phyloP scores from a whole-genome alignment of 2,329 filamentous ascomycete species.

The Fusarium sp. region DNA sequence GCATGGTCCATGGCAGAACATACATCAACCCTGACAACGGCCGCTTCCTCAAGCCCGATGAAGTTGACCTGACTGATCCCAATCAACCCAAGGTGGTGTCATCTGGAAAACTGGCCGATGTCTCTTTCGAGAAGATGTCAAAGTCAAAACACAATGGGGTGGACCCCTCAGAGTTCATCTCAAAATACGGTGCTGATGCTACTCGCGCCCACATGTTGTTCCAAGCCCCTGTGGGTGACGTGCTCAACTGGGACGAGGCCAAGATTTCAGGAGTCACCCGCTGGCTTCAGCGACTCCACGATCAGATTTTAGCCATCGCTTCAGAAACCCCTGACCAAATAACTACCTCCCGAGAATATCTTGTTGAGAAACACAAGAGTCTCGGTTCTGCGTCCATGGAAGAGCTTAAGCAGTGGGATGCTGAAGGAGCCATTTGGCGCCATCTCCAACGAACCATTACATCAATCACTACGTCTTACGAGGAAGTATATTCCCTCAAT shows the following conservation, averaged over 20 bases:
- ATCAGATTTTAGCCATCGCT: constrained; percentile 55
- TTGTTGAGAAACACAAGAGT: constrained; percentile 46
- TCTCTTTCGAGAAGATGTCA: constrained; percentile 91
- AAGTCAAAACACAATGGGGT: constrained; percentile 95
- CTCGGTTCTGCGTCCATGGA: constrained; percentile 43
- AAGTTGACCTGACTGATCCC: constrained; percentile 70
- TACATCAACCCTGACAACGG: constrained; percentile 78
- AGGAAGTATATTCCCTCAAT: constrained; percentile 79
- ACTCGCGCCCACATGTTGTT: constrained; percentile 89
- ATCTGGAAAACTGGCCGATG: constrained; percentile 64
- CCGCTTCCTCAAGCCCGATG: constrained; percentile 77
- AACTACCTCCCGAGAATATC: constrained; percentile 45
- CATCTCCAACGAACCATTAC: constrained; percentile 72
- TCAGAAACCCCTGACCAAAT: constrained; percentile 4
- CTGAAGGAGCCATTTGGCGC: constrained; percentile 65
- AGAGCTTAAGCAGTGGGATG: constrained; percentile 53
- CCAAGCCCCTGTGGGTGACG: constrained; percentile 82
- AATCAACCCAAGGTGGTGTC: constrained; percentile 67
- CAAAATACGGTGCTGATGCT: constrained; percentile 81
- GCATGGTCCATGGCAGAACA: constrained; percentile 92
- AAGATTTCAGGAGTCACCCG: constrained; percentile 84
- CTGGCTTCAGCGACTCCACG: constrained; percentile 76
- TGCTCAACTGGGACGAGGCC: constrained; percentile 86
- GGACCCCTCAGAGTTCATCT: constrained; percentile 77
- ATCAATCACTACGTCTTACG: constrained; percentile 73